phyloP scores from a whole-genome alignment of 495 filamentous ascomycete species.

The Clavariopsis aquatica region DNA sequence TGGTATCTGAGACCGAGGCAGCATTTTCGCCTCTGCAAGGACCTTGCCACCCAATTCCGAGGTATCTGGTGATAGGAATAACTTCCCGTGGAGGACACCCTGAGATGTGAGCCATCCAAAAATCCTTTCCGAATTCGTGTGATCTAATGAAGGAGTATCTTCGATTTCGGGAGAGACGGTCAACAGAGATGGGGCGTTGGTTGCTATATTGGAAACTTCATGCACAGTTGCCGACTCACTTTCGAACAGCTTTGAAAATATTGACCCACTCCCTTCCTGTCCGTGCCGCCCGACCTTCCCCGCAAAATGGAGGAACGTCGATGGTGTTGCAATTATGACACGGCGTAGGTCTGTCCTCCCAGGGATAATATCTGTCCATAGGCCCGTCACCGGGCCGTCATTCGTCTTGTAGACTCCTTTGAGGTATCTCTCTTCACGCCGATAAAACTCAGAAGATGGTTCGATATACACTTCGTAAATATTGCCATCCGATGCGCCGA shows the following conservation, averaged over 20 bases:
- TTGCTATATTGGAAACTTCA: conserved; percentile 60
- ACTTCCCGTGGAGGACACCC: conserved; percentile 82
- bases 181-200: conserved; percentile 62
- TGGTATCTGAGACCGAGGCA: conserved; percentile 68
- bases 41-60: conserved; percentile 63
- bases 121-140: conserved; percentile 59
- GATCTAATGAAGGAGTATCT: conserved; percentile 51
- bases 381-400: conserved; percentile 75
- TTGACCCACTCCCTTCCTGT: conserved; percentile 77
- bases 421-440: conserved; percentile 89
- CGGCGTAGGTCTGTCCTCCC: conserved; percentile 68
- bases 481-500: conserved; percentile 88
- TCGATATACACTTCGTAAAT: conserved; percentile 97
- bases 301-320: conserved; percentile 71
- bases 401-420: conserved; percentile 74
- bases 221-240: conserved; percentile 72
- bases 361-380: conserved; percentile 75
- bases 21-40: conserved; percentile 70
- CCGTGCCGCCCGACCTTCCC: conserved; percentile 72
- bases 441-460: conserved; percentile 87
- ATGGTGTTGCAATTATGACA: conserved; percentile 75
- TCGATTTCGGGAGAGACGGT: conserved; percentile 73
- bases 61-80: conserved; percentile 52
- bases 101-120: conserved; percentile 90
- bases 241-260: conserved; percentile 87